These are phyloP conservation scores for Naematelia aurantialba DNA, from an alignment of 768 basidiomycete genomes.

Conservation along the genomic window DNA sequence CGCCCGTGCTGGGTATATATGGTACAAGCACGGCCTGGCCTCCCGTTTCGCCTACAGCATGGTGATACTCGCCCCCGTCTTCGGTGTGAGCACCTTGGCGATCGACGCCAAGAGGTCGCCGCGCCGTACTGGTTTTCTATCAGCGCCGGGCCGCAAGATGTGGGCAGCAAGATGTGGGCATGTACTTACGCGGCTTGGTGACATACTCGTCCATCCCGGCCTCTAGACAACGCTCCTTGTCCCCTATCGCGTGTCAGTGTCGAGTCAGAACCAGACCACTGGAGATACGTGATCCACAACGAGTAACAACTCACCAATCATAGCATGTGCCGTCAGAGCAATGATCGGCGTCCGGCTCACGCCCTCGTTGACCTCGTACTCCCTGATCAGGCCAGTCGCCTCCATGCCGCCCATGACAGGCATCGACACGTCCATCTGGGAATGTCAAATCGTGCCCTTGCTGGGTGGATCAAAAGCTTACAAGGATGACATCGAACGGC, in stretches of 20 bases:
- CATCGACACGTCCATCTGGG: slow-evolving; percentile 87
- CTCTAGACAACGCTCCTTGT: slow-evolving; percentile 50
- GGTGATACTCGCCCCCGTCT: too few relatives aligned
- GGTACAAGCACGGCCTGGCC: too few relatives aligned
- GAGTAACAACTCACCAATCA: slow-evolving; percentile 32
- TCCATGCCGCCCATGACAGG: slow-evolving; percentile 91
- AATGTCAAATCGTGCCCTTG: neutral
- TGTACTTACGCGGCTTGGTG: slow-evolving; percentile 39
- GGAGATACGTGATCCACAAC: too few relatives aligned
- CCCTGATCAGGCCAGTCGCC: slow-evolving; percentile 85
- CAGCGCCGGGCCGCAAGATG: too few relatives aligned
- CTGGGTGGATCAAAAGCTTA: slow-evolving; percentile 52
- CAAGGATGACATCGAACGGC: slow-evolving; percentile 88
- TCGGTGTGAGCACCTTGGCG: too few relatives aligned
- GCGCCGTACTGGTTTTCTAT: slow-evolving; percentile 21
- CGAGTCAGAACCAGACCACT: too few relatives aligned
- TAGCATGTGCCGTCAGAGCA: slow-evolving; percentile 94
- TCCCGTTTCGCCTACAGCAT: too few relatives aligned
- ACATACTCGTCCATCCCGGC: slow-evolving; percentile 50
- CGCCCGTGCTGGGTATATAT: too few relatives aligned
- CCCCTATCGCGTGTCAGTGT: too few relatives aligned
- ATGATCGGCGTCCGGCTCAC: slow-evolving; percentile 82
- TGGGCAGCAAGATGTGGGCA: too few relatives aligned
- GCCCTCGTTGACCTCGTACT: slow-evolving; percentile 70
- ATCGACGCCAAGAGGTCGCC: slow-evolving; percentile 48